These are phyloP conservation scores for Rhazya stricta DNA, from an alignment of 257 asterid genomes.

Conservation along the genomic window DNA sequence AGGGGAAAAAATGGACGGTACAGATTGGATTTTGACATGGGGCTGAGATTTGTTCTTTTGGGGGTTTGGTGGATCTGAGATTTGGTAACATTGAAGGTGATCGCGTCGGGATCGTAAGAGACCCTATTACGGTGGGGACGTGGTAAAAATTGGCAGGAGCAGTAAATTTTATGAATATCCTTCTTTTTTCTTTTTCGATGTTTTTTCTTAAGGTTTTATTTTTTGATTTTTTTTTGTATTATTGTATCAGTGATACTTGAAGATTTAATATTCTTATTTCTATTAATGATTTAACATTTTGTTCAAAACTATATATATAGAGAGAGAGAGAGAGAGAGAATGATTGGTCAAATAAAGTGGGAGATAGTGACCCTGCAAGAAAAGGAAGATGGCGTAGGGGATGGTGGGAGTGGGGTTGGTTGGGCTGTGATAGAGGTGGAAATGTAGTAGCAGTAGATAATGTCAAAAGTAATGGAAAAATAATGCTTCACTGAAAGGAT, in stretches of 20 bases:
- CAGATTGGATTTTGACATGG: constrained; percentile 22
- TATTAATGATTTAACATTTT: no score
- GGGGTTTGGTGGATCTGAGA: constrained; percentile 21
- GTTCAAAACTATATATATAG: no score
- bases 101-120: background rate
- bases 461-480: background rate
- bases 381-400: background rate
- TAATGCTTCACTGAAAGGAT: background rate
- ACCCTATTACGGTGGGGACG: background rate
- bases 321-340: no score
- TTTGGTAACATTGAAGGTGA: background rate
- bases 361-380: background rate
- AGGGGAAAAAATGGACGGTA: constrained; percentile 17
- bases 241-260: no score
- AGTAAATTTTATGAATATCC: background rate
- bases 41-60: background rate
- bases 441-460: background rate
- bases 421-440: background rate
- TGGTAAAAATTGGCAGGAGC: background rate
- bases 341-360: no score
- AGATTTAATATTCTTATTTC: no score
- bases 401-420: background rate
- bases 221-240: no score
- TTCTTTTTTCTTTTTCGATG: no score
- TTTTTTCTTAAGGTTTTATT: no score